Conservation (phyloP, 2,329 filamentous ascomycete genomes). For the Cordyceps javanica region DNA sequence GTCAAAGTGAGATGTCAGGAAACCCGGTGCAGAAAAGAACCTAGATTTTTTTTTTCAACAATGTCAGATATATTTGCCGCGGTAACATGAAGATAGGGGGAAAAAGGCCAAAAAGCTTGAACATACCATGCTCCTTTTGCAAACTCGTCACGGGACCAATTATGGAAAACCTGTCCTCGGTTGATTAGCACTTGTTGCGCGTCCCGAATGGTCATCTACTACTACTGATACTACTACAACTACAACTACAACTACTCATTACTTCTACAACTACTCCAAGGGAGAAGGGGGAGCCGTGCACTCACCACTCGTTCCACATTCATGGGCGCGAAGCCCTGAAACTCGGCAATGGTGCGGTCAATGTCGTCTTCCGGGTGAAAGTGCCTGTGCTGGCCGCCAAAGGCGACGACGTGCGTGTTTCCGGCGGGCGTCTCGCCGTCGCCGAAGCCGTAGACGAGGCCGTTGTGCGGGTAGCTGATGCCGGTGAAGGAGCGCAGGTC, state of each 20-base stretch:
- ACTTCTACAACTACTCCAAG: too few species aligned
- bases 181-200: background rate
- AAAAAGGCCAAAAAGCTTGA: too few species aligned
- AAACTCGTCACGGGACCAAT: slow-evolving; percentile 42
- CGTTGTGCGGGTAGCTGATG: slow-evolving; percentile 36
- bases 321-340: slow-evolving; percentile 28
- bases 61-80: too few species aligned
- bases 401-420: slow-evolving; percentile 42
- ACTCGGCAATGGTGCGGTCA: slow-evolving; percentile 24
- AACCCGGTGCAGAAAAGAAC: slow-evolving; percentile 33
- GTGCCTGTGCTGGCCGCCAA: slow-evolving; percentile 36
- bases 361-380: slow-evolving; percentile 38
- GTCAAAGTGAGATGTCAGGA: slow-evolving; percentile 32
- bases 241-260: too few species aligned
- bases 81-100: too few species aligned
- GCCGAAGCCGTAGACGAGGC: slow-evolving; percentile 36
- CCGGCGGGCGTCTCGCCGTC: slow-evolving; percentile 39
- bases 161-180: slow-evolving; percentile 35
- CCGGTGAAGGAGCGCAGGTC: slow-evolving; percentile 38
- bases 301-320: slow-evolving; percentile 23
- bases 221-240: too few species aligned
- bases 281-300: too few species aligned
- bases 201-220: too few species aligned
- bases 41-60: background rate
- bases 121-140: slow-evolving; percentile 37